Base-by-base conservation (phyloP, 768 basidiomycete species). In the Boletus vermiculosoides region DNA sequence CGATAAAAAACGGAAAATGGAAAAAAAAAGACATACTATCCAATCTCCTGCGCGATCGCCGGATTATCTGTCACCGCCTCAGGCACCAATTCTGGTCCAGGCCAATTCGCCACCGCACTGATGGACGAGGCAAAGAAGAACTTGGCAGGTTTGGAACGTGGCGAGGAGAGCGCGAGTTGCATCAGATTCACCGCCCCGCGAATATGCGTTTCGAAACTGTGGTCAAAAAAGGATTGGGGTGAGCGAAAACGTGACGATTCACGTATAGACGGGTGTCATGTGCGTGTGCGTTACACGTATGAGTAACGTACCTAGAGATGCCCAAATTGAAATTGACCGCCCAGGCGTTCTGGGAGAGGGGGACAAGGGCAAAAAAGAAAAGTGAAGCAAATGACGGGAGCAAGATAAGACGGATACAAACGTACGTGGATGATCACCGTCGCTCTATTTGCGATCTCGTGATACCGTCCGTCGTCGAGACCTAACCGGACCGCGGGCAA, bases 111-210 rank as follows among this genome's bases (percentile, higher is more conserved):
- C 46, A 66, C 68, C 1, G 62, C 62, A 28, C 78, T 77, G 50
- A 81, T 73, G 4, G 79, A 81, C 33, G 82, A 83, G 20, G 77
- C 75, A 63, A 83, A 83, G 72, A 73, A 82, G 70, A 82, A 83
- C 12, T 66, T 64, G 22, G 79, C 74, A 15, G 69, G 70, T 16
- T 59, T 50, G 8, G 61, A 6, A 25, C 62, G 66, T 8, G 73
- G 65, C 9, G 80, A 78, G 7, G 68, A 60, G 23, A 81, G 75
- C 18, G 77, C 75, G 10, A 84, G 74, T 45, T 78, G 78, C 50
- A 84, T 74, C 20, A 84, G 66, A 65, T 83, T 80, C 54, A 76
- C 67, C 6, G 75, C 80, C 9, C 81, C 80, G 3, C 76, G 76
- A 53, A 83, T 68, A 62, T 83, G 81, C 10, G 73, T 67, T 46